A percentile compares a stretch with the other conserved stretches of the same genome.
Evolutionary conservation across 768 basidiomycete genomes (phyloP).

Genomic region (Tricholoma bakamatsutake): DNA sequence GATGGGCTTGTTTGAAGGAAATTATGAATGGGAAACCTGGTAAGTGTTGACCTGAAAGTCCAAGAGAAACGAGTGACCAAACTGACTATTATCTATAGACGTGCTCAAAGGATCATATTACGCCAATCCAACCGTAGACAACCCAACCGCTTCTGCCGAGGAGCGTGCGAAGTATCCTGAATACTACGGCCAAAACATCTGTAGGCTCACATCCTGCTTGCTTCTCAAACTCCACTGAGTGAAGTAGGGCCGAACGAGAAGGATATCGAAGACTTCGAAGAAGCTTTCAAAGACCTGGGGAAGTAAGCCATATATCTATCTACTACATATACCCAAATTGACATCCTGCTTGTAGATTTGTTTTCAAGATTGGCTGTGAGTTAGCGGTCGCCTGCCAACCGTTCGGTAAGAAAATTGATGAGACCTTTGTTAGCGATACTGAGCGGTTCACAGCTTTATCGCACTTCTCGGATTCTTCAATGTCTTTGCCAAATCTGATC

Average conservation of each 20-base stretch:
- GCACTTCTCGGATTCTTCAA: constrained; percentile 56
- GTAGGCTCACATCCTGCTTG: constrained; percentile 33
- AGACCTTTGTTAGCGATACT: not conserved
- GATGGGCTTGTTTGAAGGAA: constrained; percentile 45
- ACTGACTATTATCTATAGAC: constrained; percentile 36
- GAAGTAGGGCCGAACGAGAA: constrained; percentile 58
- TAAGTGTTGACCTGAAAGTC: constrained; percentile 14
- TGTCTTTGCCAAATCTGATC: constrained; percentile 72
- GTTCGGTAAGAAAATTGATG: constrained; percentile 56
- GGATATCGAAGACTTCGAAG: constrained; percentile 71
- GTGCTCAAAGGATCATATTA: constrained; percentile 91
- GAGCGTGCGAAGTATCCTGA: constrained; percentile 62
- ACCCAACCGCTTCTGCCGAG: constrained; percentile 50
- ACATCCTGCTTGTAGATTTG: constrained; percentile 41
- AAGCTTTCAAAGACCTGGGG: constrained; percentile 84
- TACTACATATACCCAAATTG: not conserved
- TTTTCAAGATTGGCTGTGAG: constrained; percentile 78
- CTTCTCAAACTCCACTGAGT: not conserved
- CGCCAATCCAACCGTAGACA: constrained; percentile 75
- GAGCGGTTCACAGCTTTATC: constrained; percentile 46
- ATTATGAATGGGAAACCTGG: constrained; percentile 94
- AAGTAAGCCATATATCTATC: constrained; percentile 29
- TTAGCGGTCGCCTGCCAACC: constrained; percentile 87
- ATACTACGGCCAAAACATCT: constrained; percentile 87
- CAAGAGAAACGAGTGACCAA: not conserved